Conservation (phyloP, 805 yeast genomes). For the Tetrapisispora fleetii region DNA sequence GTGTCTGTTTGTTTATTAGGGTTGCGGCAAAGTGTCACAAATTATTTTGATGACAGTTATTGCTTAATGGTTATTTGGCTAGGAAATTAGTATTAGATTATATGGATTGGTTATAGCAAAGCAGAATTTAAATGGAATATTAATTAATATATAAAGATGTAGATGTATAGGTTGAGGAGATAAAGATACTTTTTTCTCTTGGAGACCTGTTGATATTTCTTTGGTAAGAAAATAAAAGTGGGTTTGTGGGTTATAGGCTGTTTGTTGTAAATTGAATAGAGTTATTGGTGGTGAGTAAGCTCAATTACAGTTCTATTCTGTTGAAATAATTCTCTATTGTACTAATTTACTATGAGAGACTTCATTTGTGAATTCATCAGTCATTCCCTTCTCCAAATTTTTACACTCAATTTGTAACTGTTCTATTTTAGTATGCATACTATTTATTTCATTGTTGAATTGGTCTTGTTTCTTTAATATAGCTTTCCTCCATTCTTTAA, state of each 20-base stretch:
- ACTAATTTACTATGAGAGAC: background rate
- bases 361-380: background rate
- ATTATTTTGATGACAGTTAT: background rate
- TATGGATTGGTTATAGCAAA: too few species aligned
- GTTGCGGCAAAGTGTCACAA: background rate
- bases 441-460: conserved; percentile 46
- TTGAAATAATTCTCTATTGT: background rate
- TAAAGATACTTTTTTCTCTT: too few species aligned
- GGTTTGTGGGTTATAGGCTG: too few species aligned
- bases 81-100: too few species aligned
- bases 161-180: too few species aligned
- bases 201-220: too few species aligned
- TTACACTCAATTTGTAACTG: conserved; percentile 29
- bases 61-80: background rate
- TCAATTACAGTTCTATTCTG: too few species aligned
- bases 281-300: too few species aligned
- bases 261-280: too few species aligned
- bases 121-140: too few species aligned
- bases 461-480: conserved; percentile 45
- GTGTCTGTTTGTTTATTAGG: background rate
- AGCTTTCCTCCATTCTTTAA: conserved; percentile 52
- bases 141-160: too few species aligned
- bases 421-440: conserved; percentile 30
- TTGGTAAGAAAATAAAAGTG: too few species aligned
- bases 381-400: conserved; percentile 10